Evolutionary conservation across 1,139 yeast species (phyloP).

Genomic region (Kazachstania sp.): DNA sequence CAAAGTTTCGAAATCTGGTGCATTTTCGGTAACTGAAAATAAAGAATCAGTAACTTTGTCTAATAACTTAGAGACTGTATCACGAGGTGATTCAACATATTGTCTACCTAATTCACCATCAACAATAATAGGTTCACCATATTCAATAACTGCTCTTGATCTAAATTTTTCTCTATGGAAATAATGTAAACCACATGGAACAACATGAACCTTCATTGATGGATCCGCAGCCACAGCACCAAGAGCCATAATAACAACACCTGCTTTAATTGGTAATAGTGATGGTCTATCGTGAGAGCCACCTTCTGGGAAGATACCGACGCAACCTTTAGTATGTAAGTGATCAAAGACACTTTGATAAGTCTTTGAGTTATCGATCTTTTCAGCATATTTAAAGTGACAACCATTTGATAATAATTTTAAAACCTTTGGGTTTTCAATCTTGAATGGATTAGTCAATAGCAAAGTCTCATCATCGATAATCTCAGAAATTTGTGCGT

Average conservation of each 20-base stretch:
- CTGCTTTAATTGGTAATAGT: constrained; percentile 84
- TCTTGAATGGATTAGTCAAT: constrained; percentile 67
- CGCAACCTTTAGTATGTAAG: constrained; percentile 66
- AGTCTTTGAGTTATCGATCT: constrained; percentile 76
- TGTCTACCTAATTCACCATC: constrained; percentile 45
- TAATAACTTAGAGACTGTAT: constrained; percentile 64
- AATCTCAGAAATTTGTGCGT: constrained; percentile 60
- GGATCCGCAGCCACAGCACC: constrained; percentile 79
- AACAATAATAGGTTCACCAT: constrained; percentile 67
- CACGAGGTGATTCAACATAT: constrained; percentile 56
- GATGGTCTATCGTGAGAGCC: constrained; percentile 95
- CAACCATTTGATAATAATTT: constrained; percentile 46
- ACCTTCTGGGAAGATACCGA: constrained; percentile 97
- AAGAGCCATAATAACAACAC: constrained; percentile 95
- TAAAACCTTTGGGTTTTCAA: constrained; percentile 36
- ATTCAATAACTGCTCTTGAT: constrained; percentile 89
- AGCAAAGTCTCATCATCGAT: constrained; percentile 65
- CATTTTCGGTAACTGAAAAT: constrained; percentile 82
- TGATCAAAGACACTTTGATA: constrained; percentile 78
- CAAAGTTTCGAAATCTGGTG: constrained; percentile 86
- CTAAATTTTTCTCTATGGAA: constrained; percentile 93
- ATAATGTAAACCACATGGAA: constrained; percentile 96
- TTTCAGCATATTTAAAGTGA: constrained; percentile 62
- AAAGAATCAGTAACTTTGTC: constrained; percentile 67
- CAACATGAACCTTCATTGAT: constrained; percentile 67